Base-by-base conservation (phyloP, 176 grass and related monocot species). In the Areca catechu region DNA sequence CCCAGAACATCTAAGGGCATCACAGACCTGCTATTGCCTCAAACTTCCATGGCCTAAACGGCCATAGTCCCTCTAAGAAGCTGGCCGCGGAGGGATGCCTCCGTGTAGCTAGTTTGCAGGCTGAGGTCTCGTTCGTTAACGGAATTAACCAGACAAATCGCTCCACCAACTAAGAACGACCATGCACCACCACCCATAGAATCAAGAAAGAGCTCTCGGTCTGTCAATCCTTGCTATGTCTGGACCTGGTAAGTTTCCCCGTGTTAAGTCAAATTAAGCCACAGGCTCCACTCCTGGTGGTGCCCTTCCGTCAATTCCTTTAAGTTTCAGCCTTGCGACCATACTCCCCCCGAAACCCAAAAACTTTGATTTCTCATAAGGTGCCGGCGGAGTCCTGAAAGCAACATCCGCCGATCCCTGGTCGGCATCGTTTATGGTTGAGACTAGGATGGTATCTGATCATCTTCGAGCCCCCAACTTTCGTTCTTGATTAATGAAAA, bases 21-120 rank as follows among this genome's bases (percentile, higher is more conserved):
- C 77, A 86, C 58, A 81, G 73, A 86, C 83, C 69, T 86, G 59
- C 77, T 86, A 86, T 86, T 82, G 74, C 74, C 83, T 82, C 78
- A 86, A 82, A 86, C 78, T 86, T 86, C 55, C 54, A 59, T 82
- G 82, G 72, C 82, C 75, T 90, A 82, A 82, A 79, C 59, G 67
- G 75, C 75, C 74, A 82, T 79, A 90, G 81, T 90, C 82, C 87
- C 82, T 90, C 82, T 90, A 90, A 90, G 82, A 90, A 85, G 86
- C 86, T 90, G 77, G 77, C 74, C 77, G n/a, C 62, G 49, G 67
- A 89, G 77, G 65, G 65, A 68, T 68, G 65, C 65, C 74, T 90
- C 78, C 54, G 67, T 78, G 81, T 82, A 82, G 87, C 82, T 88
- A 88, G 76, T 88, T 88, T 83, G 76, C 47, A 88, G 63, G 79